phyloP scores from a whole-genome alignment of 1,139 yeast genomes.

The Debaryomyces nepalensis region DNA sequence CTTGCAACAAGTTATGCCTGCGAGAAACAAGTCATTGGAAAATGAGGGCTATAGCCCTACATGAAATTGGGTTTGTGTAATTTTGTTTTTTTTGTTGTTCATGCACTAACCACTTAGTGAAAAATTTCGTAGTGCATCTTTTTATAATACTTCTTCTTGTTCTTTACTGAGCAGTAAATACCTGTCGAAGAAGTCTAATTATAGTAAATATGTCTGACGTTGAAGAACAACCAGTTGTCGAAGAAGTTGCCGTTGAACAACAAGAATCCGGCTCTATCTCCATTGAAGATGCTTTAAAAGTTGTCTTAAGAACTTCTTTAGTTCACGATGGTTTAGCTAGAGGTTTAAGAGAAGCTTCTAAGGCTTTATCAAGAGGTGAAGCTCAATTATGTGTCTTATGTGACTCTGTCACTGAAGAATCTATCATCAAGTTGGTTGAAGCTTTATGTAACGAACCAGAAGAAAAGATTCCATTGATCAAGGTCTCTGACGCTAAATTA shows the following conservation, averaged over 20 bases:
- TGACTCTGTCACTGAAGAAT: slow-evolving; percentile 98
- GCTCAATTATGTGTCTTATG: slow-evolving; percentile 98
- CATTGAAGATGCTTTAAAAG: slow-evolving; percentile 98
- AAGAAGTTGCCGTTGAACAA: slow-evolving; percentile 83
- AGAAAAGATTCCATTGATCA: slow-evolving; percentile 95
- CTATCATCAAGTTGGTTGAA: slow-evolving; percentile 97
- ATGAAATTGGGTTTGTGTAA: slow-evolving; percentile 5
- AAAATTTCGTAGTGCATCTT: slow-evolving; percentile 20
- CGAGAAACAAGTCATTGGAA: background rate
- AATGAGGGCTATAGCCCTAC: slow-evolving; percentile 9
- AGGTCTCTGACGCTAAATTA: slow-evolving; percentile 99
- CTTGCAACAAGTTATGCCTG: background rate
- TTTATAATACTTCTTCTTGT: slow-evolving; percentile 18
- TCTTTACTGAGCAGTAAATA: slow-evolving; percentile 74
- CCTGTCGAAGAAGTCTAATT: slow-evolving; percentile 87
- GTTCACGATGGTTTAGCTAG: slow-evolving; percentile 99
- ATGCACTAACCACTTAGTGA: slow-evolving; percentile 16
- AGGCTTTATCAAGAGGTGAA: slow-evolving; percentile 97
- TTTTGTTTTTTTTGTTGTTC: slow-evolving; percentile 9
- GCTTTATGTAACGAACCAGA: slow-evolving; percentile 99
- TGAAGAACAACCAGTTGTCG: slow-evolving; percentile 85
- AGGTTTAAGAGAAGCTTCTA: slow-evolving; percentile 99
- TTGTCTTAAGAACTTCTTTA: slow-evolving; percentile 96
- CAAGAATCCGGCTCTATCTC: slow-evolving; percentile 87
- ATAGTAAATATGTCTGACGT: slow-evolving; percentile 75